Conservation (phyloP, 2,329 filamentous ascomycete species). For the Neonectria hederae region DNA sequence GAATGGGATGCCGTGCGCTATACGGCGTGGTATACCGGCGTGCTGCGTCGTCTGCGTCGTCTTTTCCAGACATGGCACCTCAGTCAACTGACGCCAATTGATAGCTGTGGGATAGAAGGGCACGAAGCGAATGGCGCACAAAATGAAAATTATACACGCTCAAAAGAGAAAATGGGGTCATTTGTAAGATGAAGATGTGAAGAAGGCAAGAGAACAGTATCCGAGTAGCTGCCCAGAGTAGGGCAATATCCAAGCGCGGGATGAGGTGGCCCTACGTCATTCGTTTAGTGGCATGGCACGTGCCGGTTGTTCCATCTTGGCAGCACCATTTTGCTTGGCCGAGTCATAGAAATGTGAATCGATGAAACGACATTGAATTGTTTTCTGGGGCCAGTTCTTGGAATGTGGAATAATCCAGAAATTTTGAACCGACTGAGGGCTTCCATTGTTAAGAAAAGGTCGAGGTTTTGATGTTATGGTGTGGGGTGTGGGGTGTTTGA, state of each 20-base stretch:
- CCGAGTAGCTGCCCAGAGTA: conserved; percentile 7
- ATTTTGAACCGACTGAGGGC: not conserved
- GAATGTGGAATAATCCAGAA: not conserved
- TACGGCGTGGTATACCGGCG: conserved; percentile 54
- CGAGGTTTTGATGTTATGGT: not conserved
- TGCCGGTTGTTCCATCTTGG: conserved; percentile 41
- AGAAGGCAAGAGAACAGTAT: not conserved
- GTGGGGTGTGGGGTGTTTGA: not conserved
- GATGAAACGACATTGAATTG: not conserved
- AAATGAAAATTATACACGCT: not conserved
- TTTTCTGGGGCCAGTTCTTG: not conserved
- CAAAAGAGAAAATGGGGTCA: not conserved
- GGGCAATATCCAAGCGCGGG: conserved; percentile 17
- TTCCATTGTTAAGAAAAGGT: not conserved
- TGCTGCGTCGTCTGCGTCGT: conserved; percentile 50
- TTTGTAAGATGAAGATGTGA: not conserved
- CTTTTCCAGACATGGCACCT: conserved; percentile 48
- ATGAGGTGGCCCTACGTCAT: conserved; percentile 42
- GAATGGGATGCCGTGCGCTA: conserved; percentile 55
- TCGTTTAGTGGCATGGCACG: conserved; percentile 22
- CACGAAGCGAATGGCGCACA: conserved; percentile 8
- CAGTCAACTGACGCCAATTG: not conserved
- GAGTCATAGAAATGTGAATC: conserved; percentile 15
- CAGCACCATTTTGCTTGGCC: conserved; percentile 22
- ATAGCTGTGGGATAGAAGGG: conserved; percentile 7